phyloP scores from a whole-genome alignment of 2,329 filamentous ascomycete species.

The Cercospora nicotianae region DNA sequence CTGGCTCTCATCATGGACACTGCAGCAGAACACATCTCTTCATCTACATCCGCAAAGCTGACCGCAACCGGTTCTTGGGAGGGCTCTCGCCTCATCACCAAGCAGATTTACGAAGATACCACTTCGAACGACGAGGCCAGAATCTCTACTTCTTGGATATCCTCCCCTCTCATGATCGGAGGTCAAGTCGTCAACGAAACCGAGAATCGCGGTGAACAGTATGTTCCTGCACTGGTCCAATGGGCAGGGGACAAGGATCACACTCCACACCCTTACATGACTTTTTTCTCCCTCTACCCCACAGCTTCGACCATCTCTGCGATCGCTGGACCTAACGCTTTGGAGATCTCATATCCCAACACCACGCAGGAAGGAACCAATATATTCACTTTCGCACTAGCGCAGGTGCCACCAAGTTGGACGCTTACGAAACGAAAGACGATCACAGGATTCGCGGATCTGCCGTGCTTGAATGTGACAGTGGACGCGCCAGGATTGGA shows the following conservation, averaged over 20 bases:
- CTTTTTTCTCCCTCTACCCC: not conserved
- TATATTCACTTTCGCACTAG: not conserved
- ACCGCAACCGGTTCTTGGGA: not conserved
- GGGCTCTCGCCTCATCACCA: not conserved
- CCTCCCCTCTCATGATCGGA: constrained; percentile 4
- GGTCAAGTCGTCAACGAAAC: constrained; percentile 12
- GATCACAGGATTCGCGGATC: not conserved
- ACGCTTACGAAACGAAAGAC: not conserved
- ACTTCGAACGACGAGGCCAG: not conserved
- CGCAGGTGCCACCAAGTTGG: not conserved
- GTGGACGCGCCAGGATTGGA: not conserved
- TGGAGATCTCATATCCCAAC: not conserved
- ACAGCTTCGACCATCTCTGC: not conserved
- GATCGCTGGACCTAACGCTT: not conserved
- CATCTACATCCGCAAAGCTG: not conserved
- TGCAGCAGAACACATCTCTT: not conserved
- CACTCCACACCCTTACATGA: not conserved
- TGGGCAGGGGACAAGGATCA: constrained; percentile 2
- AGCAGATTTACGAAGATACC: not conserved
- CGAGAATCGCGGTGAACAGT: constrained; percentile 8
- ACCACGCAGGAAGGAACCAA: not conserved
- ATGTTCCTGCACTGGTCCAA: constrained; percentile 12
- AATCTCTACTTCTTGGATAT: constrained; percentile 1
- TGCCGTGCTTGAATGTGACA: not conserved
- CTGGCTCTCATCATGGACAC: not conserved